Percentiles rank a stretch among this genome's conserved stretches.
Evolutionary conservation across 2,329 filamentous ascomycete species (phyloP).

Genomic region (Bipolaris gigantea): DNA sequence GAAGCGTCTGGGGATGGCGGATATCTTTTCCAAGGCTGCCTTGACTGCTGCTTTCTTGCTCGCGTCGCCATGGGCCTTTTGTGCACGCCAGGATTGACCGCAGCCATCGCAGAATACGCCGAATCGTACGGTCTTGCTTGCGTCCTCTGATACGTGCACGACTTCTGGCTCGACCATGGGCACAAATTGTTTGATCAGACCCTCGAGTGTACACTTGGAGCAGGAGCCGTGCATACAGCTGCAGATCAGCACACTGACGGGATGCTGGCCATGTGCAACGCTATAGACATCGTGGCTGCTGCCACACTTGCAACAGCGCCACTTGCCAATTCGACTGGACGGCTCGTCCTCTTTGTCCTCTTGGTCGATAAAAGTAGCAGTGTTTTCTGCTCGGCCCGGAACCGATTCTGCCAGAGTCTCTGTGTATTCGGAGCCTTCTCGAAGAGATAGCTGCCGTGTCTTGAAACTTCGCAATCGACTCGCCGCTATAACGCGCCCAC

Average conservation of each 20-base stretch:
- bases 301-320: constrained; percentile 16
- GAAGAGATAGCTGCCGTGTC: not conserved
- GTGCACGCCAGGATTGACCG: constrained; percentile 29
- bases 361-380: not conserved
- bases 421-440: not conserved
- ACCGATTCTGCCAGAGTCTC: too few relatives aligned
- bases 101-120: constrained; percentile 31
- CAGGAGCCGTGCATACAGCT: constrained; percentile 31
- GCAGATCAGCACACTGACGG: constrained; percentile 25
- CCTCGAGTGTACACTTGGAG: constrained; percentile 23
- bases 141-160: constrained; percentile 18
- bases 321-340: constrained; percentile 7
- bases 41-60: constrained; percentile 14
- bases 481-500: constrained; percentile 3
- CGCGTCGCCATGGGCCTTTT: constrained; percentile 4
- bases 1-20: constrained; percentile 17
- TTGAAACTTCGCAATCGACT: not conserved
- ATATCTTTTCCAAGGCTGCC: constrained; percentile 9
- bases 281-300: constrained; percentile 8
- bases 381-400: not conserved
- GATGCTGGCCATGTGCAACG: constrained; percentile 15
- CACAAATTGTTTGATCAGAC: constrained; percentile 24
- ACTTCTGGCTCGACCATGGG: constrained; percentile 30
- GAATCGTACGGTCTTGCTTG: constrained; percentile 18
- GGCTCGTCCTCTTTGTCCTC: not conserved